Evolutionary conservation across 371 early-diverging fungal genomes (phyloP), one percentile per base, ranked within the genome.

Genomic region (Basidiobolus meristosporus): DNA sequence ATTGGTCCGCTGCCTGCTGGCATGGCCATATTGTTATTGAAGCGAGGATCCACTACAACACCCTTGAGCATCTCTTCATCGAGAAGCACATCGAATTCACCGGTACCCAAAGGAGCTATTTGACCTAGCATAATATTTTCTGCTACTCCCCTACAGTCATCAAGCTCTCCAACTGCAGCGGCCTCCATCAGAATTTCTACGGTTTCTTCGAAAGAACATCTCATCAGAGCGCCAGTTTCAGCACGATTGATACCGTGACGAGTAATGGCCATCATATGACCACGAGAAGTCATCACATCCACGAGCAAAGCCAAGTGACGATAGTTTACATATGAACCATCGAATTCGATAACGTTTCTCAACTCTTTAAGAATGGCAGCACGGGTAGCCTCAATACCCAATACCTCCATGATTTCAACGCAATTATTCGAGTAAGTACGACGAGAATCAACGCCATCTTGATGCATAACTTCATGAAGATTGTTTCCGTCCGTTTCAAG

Each of bases 131-230:
- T 85, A 33, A 99, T 91, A 63, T 92, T 95, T 59, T 98, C 98
- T 2, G 96, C 84, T 17, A 99, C 93, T 47, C 98, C 98, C 44
- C 73, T 72, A 57, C 92, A 93, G 48, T 82, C 79, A 60, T 96
- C 97, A 37, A 81, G 36, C 52, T 98, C 95, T 44, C 96, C 97
- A 29, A 68, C 71, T 22, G 84, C 79, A 2, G 98, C 98, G 6
- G 98, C 98, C 38, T 99, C 98, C 64, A 98, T 68, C 44, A 99
- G 67, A 62, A 99, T 86, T 62, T 99, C 99, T 0, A 98, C 99
- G 0, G 99, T 99, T 62, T 99, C 98, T 62, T 99, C 99, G 48
- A 99, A 99, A 4, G 99, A 92, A 54, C 90, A 89, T 34, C 98
- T 72, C 76, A 93, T 95, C 39, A 99, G 64, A 10, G 93, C 97